phyloP scores from a whole-genome alignment of 176 grass and related monocot species.

The Alloteropsis semialata region DNA sequence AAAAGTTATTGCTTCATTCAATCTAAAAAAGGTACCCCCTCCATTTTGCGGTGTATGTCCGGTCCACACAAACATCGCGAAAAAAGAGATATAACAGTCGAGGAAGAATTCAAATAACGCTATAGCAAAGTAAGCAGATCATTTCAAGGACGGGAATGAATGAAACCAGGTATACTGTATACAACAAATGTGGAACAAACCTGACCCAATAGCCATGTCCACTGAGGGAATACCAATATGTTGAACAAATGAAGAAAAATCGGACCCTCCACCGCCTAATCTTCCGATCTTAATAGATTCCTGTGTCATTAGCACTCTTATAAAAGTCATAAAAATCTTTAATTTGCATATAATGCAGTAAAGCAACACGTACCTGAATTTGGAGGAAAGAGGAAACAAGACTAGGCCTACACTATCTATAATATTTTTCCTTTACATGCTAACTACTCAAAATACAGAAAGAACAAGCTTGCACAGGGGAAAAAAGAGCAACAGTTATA shows the following conservation, averaged over 20 bases:
- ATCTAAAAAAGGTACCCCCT: not conserved
- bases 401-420: not conserved
- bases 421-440: not conserved
- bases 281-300: constrained; percentile 67
- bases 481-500: not conserved
- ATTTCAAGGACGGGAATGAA: constrained; percentile 5
- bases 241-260: constrained; percentile 88
- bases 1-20: not conserved
- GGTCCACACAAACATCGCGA: not conserved
- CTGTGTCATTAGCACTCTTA: constrained; percentile 9
- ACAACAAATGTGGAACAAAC: constrained; percentile 38
- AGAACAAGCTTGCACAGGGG: not conserved
- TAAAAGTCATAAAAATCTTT: constrained; percentile 17
- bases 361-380: not conserved
- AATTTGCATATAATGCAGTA: not conserved
- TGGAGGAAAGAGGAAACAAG: not conserved
- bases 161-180: not conserved
- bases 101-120: not conserved
- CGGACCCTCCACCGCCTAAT: constrained; percentile 78
- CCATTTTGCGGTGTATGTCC: not conserved
- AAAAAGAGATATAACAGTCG: not conserved
- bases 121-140: not conserved
- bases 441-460: constrained; percentile 5
- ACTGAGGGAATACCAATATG: constrained; percentile 78
- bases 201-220: constrained; percentile 68